Evolutionary conservation across 805 yeast species (phyloP).

Genomic region (Starmera pachycereana): DNA sequence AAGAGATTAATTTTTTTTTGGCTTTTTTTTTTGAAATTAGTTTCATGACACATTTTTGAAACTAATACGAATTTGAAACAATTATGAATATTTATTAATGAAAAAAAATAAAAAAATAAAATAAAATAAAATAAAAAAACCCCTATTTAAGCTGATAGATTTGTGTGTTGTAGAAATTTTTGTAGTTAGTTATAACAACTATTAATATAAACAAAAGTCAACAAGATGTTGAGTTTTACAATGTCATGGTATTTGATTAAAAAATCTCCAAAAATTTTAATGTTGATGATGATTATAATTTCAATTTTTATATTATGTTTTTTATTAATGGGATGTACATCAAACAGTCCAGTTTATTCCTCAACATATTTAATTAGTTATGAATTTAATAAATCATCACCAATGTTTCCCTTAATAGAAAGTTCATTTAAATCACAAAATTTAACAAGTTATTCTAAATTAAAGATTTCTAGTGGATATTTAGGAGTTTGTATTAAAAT

Average conservation of each 20-base stretch:
- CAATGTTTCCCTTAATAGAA: slow-evolving; percentile 30
- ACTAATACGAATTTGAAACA: too few species aligned
- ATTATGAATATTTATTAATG: too few species aligned
- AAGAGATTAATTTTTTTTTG: too few species aligned
- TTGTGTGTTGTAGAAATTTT: too few species aligned
- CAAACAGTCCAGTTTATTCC: slow-evolving; percentile 29
- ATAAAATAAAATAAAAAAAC: too few species aligned
- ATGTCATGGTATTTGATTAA: slow-evolving; percentile 20
- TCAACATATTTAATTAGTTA: slow-evolving; percentile 40
- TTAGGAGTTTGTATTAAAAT: slow-evolving; percentile 43
- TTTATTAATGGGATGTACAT: slow-evolving; percentile 45
- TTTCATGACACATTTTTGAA: too few species aligned
- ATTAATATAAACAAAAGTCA: too few species aligned
- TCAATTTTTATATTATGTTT: slow-evolving; percentile 42
- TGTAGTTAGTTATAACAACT: too few species aligned
- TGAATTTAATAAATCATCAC: slow-evolving; percentile 35
- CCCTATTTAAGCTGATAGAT: too few species aligned
- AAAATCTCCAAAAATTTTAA: slow-evolving; percentile 32
- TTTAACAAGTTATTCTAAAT: slow-evolving; percentile 24
- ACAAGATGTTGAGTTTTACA: slow-evolving; percentile 2
- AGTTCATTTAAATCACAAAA: slow-evolving; percentile 24
- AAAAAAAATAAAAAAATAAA: too few species aligned
- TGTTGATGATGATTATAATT: slow-evolving; percentile 33
- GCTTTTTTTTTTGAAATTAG: too few species aligned
- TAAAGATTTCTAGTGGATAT: slow-evolving; percentile 43